Base-by-base conservation (phyloP, 352 stramenopile species). In the Phytopythium sindhum region DNA sequence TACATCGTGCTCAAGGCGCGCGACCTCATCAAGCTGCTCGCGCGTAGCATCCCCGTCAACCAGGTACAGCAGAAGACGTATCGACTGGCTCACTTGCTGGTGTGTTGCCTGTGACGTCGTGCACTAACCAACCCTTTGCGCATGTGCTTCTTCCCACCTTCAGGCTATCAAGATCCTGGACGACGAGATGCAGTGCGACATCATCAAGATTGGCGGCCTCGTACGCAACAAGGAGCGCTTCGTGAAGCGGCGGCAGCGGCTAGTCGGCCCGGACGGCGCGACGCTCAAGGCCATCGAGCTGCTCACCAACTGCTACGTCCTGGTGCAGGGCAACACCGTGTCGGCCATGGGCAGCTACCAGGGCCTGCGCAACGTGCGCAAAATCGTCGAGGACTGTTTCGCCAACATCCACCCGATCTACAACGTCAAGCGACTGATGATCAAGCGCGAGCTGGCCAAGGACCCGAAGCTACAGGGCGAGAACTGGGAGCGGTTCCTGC, bases 371-470 rank as follows among this genome's bases (percentile, higher is more conserved):
- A 95, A 94, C 65, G 93, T 98, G 41, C 90, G 97, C 51, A 98
- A 97, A 57, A 98, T 99, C 39, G 92, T 99, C 23, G 80, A 99
- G 64, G 98, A 99, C 73, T 99, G 97, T 74, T 99, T 99, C 73
- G 94, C 97, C n/a, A 99, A 99, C 76, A 96, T 99, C 47, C 98
- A 99, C 72, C 98, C 98, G 35, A 98, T 99, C 60, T 99, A 99
- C 88, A 98, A 99, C 70, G 98, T 99, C 63, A 99, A 99, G 84
- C 96, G 96, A n/a, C 80, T 99, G 24, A 99, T 99, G 98, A 99
- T 99, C 77, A 98, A 99, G 79, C 91, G 96, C 41, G 98, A 99
- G 78, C 78, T 99, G n/a, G 94, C 91, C 19, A 99, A 99, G 74
- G 98, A 99, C 79, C 95, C 96, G 19, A 97, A 97, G 61, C 83